Conservation (phyloP, 2,329 filamentous ascomycete genomes). For the Nothophaeocryptopus gaeumannii region DNA sequence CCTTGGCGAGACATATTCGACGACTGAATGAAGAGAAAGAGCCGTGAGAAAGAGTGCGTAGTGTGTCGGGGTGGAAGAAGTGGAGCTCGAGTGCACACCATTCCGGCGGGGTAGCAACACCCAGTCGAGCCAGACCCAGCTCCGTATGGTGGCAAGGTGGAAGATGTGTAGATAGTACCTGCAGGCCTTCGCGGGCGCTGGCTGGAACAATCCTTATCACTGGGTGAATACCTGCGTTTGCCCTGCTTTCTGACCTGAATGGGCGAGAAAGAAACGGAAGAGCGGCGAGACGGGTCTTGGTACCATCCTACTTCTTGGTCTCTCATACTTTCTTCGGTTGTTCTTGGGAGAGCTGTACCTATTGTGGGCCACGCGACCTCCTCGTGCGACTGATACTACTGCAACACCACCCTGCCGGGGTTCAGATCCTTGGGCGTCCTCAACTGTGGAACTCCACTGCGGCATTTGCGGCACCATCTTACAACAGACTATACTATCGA, state of each 20-base stretch:
- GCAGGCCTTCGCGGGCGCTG: too few relatives aligned
- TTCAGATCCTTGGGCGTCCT: constrained; percentile 8
- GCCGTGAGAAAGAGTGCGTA: too few relatives aligned
- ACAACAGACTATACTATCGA: neutral
- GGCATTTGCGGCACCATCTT: neutral
- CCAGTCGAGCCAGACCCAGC: too few relatives aligned
- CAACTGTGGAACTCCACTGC: constrained; percentile 1
- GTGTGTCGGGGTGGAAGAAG: too few relatives aligned
- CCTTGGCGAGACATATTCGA: too few relatives aligned
- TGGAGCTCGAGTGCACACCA: too few relatives aligned
- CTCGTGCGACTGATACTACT: constrained; percentile 5
- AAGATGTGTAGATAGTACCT: too few relatives aligned
- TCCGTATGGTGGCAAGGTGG: too few relatives aligned
- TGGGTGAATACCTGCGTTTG: too few relatives aligned
- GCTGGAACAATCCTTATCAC: too few relatives aligned
- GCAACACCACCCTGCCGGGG: constrained; percentile 2
- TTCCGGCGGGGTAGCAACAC: too few relatives aligned
- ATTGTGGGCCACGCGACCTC: constrained; percentile 13
- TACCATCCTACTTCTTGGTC: neutral
- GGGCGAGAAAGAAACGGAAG: constrained; percentile 2
- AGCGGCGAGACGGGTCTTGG: neutral
- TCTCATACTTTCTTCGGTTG: neutral
- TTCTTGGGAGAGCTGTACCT: constrained; percentile 1
- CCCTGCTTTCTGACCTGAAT: neutral
- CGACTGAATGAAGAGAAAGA: too few relatives aligned